A percentile compares a stretch with the other conserved stretches of the same genome.
These are phyloP conservation scores for Ceratocystis variospora DNA, from an alignment of 2,329 filamentous ascomycete genomes.

Conservation along the genomic window DNA sequence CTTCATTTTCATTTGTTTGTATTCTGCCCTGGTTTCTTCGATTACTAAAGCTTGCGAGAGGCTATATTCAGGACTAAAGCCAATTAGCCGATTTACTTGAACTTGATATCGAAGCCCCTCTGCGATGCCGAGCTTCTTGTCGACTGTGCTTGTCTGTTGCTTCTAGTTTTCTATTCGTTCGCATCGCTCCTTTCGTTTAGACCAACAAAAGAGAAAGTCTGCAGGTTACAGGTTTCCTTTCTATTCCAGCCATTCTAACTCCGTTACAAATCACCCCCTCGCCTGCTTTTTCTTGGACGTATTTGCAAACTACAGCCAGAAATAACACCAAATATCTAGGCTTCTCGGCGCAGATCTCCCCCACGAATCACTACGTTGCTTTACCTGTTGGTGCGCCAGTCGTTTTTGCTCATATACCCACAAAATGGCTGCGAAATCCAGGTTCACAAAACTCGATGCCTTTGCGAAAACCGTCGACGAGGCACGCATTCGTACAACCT, in stretches of 20 bases:
- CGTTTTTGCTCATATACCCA: background rate
- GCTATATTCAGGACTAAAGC: background rate
- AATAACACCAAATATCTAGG: background rate
- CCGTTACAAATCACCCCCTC: background rate
- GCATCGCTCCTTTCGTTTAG: background rate
- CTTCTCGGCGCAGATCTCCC: background rate
- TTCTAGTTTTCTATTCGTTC: background rate
- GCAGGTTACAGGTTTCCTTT: conserved; percentile 1
- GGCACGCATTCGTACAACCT: conserved; percentile 88
- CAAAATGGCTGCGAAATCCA: conserved; percentile 74
- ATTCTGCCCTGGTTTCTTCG: background rate
- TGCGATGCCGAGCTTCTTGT: conserved; percentile 1
- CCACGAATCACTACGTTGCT: background rate
- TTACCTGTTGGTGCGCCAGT: background rate
- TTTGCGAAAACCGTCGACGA: conserved; percentile 99
- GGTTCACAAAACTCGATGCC: conserved; percentile 93
- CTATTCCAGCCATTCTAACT: background rate
- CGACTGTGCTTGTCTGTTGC: background rate
- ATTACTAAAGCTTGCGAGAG: background rate
- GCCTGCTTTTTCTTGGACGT: background rate
- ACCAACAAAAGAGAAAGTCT: background rate
- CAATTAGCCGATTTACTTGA: background rate
- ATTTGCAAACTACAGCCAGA: background rate
- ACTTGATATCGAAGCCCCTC: background rate
- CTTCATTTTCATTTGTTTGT: background rate